These are phyloP conservation scores for Saitozyma sp. DNA, from an alignment of 768 basidiomycete genomes.

Conservation along the genomic window DNA sequence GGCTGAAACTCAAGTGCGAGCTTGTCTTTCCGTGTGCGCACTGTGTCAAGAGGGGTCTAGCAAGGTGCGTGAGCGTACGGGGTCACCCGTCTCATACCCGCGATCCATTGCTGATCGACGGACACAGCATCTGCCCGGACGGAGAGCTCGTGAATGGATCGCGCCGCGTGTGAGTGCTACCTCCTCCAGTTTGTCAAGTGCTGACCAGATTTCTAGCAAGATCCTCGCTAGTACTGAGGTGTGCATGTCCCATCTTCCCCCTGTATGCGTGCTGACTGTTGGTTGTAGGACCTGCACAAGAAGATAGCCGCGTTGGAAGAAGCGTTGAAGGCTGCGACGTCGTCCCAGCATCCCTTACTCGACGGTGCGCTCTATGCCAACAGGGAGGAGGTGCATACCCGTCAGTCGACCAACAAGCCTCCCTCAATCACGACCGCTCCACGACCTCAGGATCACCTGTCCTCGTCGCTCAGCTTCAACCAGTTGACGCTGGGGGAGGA, in stretches of 20 bases:
- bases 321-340: constrained; percentile 1
- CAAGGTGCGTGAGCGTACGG: not conserved
- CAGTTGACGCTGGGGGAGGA: constrained; percentile 18
- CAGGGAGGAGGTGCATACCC: not conserved
- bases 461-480: constrained; percentile 8
- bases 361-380: not conserved
- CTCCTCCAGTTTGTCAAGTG: too few species aligned
- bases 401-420: not conserved
- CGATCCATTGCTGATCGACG: too few species aligned
- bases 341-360: not conserved
- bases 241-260: not conserved
- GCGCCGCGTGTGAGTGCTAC: not conserved
- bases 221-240: constrained; percentile 11
- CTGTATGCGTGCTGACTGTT: not conserved
- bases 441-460: not conserved
- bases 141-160: constrained; percentile 10
- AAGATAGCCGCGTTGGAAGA: constrained; percentile 10
- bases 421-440: not conserved
- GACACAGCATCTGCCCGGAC: constrained; percentile 9
- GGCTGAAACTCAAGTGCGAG: constrained; percentile 12
- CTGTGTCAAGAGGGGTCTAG: constrained; percentile 9
- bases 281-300: constrained; percentile 4
- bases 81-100: not conserved
- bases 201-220: too few species aligned
- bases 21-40: constrained; percentile 8